Percentiles rank a stretch among this genome's conserved stretches.
Evolutionary conservation across 257 asterid species (phyloP).

Genomic region (Rhazya stricta): DNA sequence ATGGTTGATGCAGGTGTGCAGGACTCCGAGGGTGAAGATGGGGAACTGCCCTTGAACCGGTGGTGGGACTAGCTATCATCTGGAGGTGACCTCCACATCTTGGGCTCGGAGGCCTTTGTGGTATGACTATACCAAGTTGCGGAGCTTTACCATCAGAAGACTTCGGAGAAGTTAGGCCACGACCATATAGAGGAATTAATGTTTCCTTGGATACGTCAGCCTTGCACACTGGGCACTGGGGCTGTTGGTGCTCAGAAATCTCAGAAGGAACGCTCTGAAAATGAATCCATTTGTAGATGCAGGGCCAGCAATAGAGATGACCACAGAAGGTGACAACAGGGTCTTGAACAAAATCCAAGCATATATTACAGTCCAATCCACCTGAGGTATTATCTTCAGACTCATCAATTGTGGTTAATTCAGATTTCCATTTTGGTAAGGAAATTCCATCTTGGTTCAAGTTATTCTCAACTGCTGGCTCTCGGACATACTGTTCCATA

Average conservation of each 20-base stretch:
- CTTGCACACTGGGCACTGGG: constrained; percentile 81
- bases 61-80: constrained; percentile 17
- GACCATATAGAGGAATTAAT: constrained; percentile 67
- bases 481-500: constrained; percentile 40
- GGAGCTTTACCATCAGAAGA: constrained; percentile 30
- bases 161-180: constrained; percentile 35
- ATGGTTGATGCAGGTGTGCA: constrained; percentile 20
- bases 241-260: constrained; percentile 27
- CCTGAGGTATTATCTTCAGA: constrained; percentile 33
- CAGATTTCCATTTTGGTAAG: constrained; percentile 29
- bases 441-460: constrained; percentile 22
- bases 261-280: constrained; percentile 27
- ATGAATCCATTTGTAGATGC: constrained; percentile 72
- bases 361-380: constrained; percentile 73
- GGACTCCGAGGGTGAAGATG: constrained; percentile 29
- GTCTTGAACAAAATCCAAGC: constrained; percentile 61
- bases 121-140: constrained; percentile 31
- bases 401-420: constrained; percentile 21
- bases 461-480: constrained; percentile 19
- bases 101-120: constrained; percentile 57
- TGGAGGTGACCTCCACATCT: constrained; percentile 20
- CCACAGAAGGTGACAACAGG: constrained; percentile 83
- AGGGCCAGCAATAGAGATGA: constrained; percentile 91
- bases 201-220: constrained; percentile 47
- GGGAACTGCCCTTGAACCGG: constrained; percentile 17